Base-by-base conservation (phyloP, 2,329 filamentous ascomycete genomes). In the Monosporascus sp. region DNA sequence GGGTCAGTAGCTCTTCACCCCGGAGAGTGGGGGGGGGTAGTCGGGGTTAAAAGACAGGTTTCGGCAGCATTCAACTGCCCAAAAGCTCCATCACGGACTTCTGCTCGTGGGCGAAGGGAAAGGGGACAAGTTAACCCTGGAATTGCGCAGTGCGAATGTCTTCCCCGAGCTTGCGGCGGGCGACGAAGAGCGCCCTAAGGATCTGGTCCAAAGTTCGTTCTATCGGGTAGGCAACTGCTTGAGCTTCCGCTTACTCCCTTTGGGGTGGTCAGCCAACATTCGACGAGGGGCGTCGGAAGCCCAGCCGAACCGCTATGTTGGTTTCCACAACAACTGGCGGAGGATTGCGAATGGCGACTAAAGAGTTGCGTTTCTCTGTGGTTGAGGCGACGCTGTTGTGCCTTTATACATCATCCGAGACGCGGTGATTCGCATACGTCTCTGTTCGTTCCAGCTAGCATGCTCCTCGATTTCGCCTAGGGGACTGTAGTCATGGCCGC, bases 131-230 rank as follows among this genome's bases (percentile, higher is more conserved):
- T 31, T 31, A 11, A 31, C 27, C 27, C 27, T 31, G 27, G 6
- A 5, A 31, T 11, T 31, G 27, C 27, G 27, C 74, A 62, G 81
- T 77, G 53, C 77, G 73, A 47, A 72, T 61, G 47, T 75, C 74
- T 60, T 83, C 79, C 47, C 79, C 74, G 44, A 76, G 68, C 50
- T 75, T 73, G 38, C 76, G 67, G 2, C 72, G 72, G 66, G 83
- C 80, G 61, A 83, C 80, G 57, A 82, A 77, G 24, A 74, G 74
- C 54, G 77, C 80, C 35, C 78, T 75, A 7, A 84, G 74, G 57
- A 82, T 82, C 54, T 72, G 70, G 60, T 78, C 73, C 55, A 79
- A 37, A 77, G 70, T 37, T 73, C 68, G 57, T 78, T 78, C 59
- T 78, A 75, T 11, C 70, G 68, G 8, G 69, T 72, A 58, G 78